phyloP scores from a whole-genome alignment of 495 filamentous ascomycete species.

The Aspergillus biplanus region DNA sequence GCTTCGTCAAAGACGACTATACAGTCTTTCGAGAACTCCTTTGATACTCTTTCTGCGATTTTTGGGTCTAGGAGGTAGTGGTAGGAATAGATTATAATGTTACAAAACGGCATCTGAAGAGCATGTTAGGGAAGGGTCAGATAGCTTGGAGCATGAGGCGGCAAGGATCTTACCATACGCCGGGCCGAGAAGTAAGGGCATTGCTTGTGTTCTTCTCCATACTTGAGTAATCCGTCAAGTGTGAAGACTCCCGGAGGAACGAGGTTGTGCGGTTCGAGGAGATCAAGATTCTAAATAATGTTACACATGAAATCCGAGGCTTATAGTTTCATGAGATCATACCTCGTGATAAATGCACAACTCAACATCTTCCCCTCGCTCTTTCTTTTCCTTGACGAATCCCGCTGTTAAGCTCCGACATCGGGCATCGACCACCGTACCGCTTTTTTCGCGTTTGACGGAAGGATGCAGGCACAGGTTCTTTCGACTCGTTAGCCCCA shows the following conservation, averaged over 20 bases:
- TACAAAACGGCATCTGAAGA: constrained; percentile 89
- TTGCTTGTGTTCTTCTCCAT: constrained; percentile 94
- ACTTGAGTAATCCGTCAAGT: constrained; percentile 81
- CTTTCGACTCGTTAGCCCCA: constrained; percentile 94
- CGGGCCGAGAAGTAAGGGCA: constrained; percentile 96
- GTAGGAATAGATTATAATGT: constrained; percentile 99
- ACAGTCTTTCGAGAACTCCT: constrained; percentile 95
- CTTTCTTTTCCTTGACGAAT: constrained; percentile 96
- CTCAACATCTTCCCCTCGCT: constrained; percentile 90
- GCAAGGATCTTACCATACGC: constrained; percentile 74
- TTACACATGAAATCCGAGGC: constrained; percentile 21
- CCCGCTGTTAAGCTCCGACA: constrained; percentile 95
- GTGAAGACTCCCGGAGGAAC: constrained; percentile 95
- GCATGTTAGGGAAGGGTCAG: constrained; percentile 16
- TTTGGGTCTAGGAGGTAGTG: constrained; percentile 98
- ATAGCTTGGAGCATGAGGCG: neutral
- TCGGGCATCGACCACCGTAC: constrained; percentile 87
- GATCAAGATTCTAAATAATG: constrained; percentile 75
- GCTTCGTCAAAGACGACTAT: constrained; percentile 99
- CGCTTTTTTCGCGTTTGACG: constrained; percentile 94
- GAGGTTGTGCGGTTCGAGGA: constrained; percentile 91
- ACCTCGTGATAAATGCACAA: constrained; percentile 95
- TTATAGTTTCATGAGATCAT: constrained; percentile 23
- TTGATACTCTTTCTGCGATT: constrained; percentile 95
- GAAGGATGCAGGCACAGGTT: constrained; percentile 96